Base-by-base conservation (phyloP, 352 stramenopile genomes). In the Phytopythium ostracodes region DNA sequence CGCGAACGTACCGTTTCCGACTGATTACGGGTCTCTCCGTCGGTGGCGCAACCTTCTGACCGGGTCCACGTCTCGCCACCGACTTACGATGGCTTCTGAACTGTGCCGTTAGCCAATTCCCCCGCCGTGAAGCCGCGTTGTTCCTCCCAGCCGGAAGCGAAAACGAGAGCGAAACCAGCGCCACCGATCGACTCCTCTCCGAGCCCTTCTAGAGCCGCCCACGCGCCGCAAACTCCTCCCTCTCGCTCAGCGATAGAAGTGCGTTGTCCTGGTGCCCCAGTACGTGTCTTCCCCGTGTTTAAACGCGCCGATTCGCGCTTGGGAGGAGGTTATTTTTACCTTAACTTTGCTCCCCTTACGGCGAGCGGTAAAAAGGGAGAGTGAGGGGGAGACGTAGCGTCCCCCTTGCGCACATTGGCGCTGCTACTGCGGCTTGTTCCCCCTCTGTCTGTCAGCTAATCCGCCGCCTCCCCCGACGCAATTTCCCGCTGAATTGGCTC, bases 261-360 rank as follows among this genome's bases (percentile, higher is more conserved):
- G 12, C 35, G n/a, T 14, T 11, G 27, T 14, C 35, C 18, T 9
- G 53, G 2, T 15, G 2, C 31, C 14, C 35, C 35, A 43, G 35
- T 59, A 49, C 35, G 53, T 59, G 53, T 4, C 24, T 14, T 6
- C 18, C 53, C 22, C 53, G 12, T 12, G n/a, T 22, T 7, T 4
- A 22, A 15, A 56, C 4, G 35, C 14, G 18, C 15, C 22, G 7
- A 33, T 17, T 14, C 8, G 11, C 0, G 27, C 27, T 27, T n/a
- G n/a, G n/a, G 17, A 35, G 10, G 53, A 20, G 53, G 53, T 58
- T 59, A 59, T 59, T 59, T 59, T 49, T 59, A 59, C 53, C 22
- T 22, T 27, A 2, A 25, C 47, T 33, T 7, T 18, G n/a, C 17
- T 22, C 17, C 33, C 33, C 33, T 38, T 38, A 15, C 10, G 1